Evolutionary conservation across 306 rosid genomes (phyloP).

Genomic region (Begonia fuchsioides): DNA sequence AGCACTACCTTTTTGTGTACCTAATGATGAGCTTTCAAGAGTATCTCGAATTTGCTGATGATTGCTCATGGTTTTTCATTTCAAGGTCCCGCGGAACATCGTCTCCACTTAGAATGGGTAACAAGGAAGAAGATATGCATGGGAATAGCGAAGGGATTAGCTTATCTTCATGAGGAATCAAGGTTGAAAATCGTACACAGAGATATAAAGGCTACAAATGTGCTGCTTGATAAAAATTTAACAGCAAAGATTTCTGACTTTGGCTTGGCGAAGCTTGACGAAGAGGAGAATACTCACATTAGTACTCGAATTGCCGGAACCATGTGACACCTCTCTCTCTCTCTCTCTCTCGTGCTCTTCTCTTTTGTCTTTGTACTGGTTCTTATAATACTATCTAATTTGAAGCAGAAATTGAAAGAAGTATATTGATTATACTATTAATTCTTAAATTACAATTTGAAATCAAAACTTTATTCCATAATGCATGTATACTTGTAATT

Average conservation of each 20-base stretch:
- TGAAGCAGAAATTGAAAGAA: background rate
- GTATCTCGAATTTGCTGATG: background rate
- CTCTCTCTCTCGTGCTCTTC: background rate
- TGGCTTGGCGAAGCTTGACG: slow-evolving; percentile 86
- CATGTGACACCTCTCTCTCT: slow-evolving; percentile 29
- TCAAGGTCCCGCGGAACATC: slow-evolving; percentile 41
- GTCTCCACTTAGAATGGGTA: slow-evolving; percentile 54
- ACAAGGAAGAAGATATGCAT: slow-evolving; percentile 50
- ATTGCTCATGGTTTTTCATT: slow-evolving; percentile 3
- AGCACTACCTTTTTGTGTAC: background rate
- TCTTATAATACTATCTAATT: background rate
- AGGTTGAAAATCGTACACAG: slow-evolving; percentile 82
- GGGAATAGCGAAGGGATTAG: slow-evolving; percentile 71
- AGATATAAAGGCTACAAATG: slow-evolving; percentile 91
- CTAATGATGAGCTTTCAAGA: background rate
- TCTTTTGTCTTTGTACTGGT: background rate
- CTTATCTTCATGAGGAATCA: slow-evolving; percentile 89
- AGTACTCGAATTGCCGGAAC: slow-evolving; percentile 86
- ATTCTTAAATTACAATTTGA: too few species aligned
- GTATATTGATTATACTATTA: background rate
- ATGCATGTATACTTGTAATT: too few species aligned
- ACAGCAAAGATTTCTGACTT: slow-evolving; percentile 88
- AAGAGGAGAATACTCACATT: slow-evolving; percentile 71
- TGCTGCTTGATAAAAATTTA: slow-evolving; percentile 66
- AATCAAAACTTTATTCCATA: too few species aligned